Evolutionary conservation across 805 yeast genomes (phyloP).

Genomic region (Komagataella mondaviorum): DNA sequence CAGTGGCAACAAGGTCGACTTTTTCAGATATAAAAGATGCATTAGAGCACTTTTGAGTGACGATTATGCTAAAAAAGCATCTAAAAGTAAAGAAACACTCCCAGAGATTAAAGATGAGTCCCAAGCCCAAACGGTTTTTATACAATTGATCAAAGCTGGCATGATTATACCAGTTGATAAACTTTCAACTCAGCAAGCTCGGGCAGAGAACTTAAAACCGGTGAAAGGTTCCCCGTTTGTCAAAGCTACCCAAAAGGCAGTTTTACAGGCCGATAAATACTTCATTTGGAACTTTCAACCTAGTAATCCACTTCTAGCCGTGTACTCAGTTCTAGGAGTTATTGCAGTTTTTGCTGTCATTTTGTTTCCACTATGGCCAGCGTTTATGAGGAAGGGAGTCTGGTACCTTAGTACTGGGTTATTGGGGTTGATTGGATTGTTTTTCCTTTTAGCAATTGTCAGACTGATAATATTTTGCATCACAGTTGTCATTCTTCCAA

Average conservation of each 20-base stretch:
- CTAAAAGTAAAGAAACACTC: slow-evolving; percentile 23
- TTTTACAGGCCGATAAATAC: slow-evolving; percentile 52
- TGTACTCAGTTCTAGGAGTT: slow-evolving; percentile 53
- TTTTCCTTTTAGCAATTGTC: slow-evolving; percentile 68
- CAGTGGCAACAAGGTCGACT: slow-evolving; percentile 59
- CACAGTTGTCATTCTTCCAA: slow-evolving; percentile 41
- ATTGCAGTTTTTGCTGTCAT: slow-evolving; percentile 50
- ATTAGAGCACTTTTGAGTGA: slow-evolving; percentile 63
- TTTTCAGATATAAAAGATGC: slow-evolving; percentile 80
- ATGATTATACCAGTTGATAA: slow-evolving; percentile 67
- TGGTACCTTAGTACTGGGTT: slow-evolving; percentile 79
- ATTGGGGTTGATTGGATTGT: slow-evolving; percentile 58
- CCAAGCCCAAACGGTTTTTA: slow-evolving; percentile 50
- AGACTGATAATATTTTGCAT: slow-evolving; percentile 58
- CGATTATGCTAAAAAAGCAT: slow-evolving; percentile 44
- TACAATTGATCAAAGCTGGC: slow-evolving; percentile 57
- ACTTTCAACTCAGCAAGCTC: slow-evolving; percentile 54
- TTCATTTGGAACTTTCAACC: slow-evolving; percentile 76
- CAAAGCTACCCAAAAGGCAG: slow-evolving; percentile 40
- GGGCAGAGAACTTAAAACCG: slow-evolving; percentile 47
- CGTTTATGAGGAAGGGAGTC: slow-evolving; percentile 75
- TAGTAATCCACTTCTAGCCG: slow-evolving; percentile 48
- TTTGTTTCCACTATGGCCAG: slow-evolving; percentile 93
- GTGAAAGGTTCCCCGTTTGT: slow-evolving; percentile 53
- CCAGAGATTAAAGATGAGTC: slow-evolving; percentile 28